Conservation (phyloP, 148 eudicot species). For the Selenicereus undatus region DNA sequence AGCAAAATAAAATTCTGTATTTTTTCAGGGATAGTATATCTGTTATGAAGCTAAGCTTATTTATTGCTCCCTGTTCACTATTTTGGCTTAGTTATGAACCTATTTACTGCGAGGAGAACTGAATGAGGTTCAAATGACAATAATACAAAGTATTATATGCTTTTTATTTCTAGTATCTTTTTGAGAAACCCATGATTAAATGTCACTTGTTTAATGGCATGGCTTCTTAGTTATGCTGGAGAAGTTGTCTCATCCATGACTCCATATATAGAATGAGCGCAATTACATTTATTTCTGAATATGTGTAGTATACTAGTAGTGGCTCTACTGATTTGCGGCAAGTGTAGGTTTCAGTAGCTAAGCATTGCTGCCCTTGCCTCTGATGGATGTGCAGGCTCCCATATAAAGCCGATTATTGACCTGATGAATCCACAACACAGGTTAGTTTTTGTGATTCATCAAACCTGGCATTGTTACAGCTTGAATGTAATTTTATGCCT, state of each 20-base stretch:
- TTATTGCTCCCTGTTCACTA: neutral
- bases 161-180: neutral
- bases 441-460: constrained; percentile 34
- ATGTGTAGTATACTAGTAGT: neutral
- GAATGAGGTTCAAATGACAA: neutral
- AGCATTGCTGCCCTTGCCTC: constrained; percentile 18
- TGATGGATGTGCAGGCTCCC: constrained; percentile 50
- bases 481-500: neutral
- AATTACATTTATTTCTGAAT: neutral
- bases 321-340: neutral
- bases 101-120: too few relatives aligned
- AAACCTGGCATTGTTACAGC: constrained; percentile 7
- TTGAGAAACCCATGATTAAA: neutral
- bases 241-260: neutral
- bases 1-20: neutral
- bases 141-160: neutral
- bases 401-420: constrained; percentile 63
- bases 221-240: neutral
- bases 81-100: neutral
- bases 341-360: neutral
- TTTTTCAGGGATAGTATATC: neutral
- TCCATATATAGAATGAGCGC: neutral
- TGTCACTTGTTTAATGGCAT: neutral
- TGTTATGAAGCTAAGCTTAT: neutral
- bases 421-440: constrained; percentile 86